phyloP scores from a whole-genome alignment of 208 protist species.

The Acanthamoeba royreba region DNA sequence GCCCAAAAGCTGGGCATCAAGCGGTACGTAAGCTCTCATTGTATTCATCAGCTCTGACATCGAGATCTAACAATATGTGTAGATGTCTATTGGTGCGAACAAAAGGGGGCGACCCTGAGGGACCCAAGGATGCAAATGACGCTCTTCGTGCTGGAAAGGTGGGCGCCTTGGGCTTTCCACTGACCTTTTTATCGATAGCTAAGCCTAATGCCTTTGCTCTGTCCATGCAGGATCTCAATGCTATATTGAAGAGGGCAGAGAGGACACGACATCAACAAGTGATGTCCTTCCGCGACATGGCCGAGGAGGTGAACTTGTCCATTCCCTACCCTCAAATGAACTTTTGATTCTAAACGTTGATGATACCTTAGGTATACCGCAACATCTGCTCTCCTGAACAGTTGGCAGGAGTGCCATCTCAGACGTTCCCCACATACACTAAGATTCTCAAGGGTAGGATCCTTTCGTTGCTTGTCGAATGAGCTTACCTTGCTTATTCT shows the following conservation, averaged over 20 bases:
- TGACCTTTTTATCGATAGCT: not conserved
- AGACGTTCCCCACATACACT: conserved; percentile 68
- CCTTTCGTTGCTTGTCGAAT: too few species aligned
- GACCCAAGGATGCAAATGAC: conserved; percentile 77
- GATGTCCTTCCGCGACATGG: conserved; percentile 16
- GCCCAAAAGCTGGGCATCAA: conserved; percentile 68
- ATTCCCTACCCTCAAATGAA: not conserved
- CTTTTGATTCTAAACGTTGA: too few species aligned
- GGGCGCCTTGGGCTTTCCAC: conserved; percentile 54
- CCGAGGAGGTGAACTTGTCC: not conserved
- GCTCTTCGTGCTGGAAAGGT: conserved; percentile 44
- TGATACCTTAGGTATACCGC: not conserved
- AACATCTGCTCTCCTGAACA: conserved; percentile 36
- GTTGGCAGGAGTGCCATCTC: conserved; percentile 45
- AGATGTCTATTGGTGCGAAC: conserved; percentile 48
- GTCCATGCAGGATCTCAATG: conserved; percentile 49
- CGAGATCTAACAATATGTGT: not conserved
- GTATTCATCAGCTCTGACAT: too few species aligned
- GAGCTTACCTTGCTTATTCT: not conserved
- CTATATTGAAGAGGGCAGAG: not conserved
- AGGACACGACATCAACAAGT: conserved; percentile 50
- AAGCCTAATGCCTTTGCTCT: not conserved
- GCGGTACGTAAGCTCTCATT: not conserved
- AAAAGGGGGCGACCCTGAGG: conserved; percentile 34
- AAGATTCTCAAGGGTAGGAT: conserved; percentile 71